phyloP scores from a whole-genome alignment of 148 eudicot genomes.

The Drosera capensis region DNA sequence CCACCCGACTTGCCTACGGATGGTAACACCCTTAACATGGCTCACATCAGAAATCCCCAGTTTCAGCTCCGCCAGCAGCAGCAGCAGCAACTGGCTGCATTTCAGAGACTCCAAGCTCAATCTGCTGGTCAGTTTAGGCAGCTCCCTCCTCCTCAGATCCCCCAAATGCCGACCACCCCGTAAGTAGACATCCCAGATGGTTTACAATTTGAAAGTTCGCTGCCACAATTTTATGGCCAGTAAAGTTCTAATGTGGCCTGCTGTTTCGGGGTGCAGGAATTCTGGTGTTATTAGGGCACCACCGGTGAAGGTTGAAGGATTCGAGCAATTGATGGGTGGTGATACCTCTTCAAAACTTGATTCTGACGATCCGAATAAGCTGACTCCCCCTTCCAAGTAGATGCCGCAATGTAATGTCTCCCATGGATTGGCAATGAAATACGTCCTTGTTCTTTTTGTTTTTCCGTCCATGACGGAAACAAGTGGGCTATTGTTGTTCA shows the following conservation, averaged over 20 bases:
- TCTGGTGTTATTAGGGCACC: slow-evolving; percentile 70
- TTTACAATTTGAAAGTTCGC: background rate
- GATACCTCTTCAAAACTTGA: slow-evolving; percentile 76
- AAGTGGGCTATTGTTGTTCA: too few species aligned
- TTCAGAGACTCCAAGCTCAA: slow-evolving; percentile 42
- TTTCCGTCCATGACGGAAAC: too few species aligned
- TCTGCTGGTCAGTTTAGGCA: slow-evolving; percentile 50
- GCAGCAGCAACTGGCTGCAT: slow-evolving; percentile 57
- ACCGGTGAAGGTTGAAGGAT: slow-evolving; percentile 96
- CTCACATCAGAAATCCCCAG: slow-evolving; percentile 46
- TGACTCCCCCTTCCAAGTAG: slow-evolving; percentile 70
- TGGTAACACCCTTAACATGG: slow-evolving; percentile 30
- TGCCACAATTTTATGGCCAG: background rate
- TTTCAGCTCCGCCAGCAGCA: slow-evolving; percentile 56
- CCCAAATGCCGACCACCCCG: slow-evolving; percentile 37
- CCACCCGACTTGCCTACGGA: slow-evolving; percentile 61
- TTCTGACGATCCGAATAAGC: slow-evolving; percentile 56
- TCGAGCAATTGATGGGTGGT: slow-evolving; percentile 92
- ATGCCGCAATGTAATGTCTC: too few species aligned
- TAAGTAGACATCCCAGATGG: background rate
- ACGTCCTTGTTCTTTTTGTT: too few species aligned
- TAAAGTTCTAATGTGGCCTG: slow-evolving; percentile 3
- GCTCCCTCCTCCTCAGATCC: slow-evolving; percentile 45
- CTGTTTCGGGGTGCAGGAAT: slow-evolving; percentile 37
- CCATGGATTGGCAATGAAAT: too few species aligned